Percentiles rank a stretch among this genome's conserved stretches.
Evolutionary conservation across 352 stramenopile species (phyloP).

Genomic region (Globisporangium cederbergense): DNA sequence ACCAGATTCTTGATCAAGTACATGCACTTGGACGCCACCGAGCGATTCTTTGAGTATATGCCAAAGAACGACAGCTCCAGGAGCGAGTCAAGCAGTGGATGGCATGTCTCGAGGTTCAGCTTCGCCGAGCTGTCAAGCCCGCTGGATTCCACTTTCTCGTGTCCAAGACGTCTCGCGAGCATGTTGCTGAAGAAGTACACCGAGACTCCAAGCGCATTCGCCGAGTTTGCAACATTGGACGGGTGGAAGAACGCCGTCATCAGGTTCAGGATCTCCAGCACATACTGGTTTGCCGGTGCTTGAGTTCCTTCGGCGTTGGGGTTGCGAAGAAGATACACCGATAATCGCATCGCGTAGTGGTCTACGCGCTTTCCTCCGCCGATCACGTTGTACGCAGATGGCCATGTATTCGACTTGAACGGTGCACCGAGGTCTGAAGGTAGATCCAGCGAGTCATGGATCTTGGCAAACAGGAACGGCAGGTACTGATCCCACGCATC

Average conservation of each 20-base stretch:
- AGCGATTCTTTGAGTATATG: constrained; percentile 73
- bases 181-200: constrained; percentile 54
- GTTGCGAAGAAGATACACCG: constrained; percentile 44
- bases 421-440: constrained; percentile 63
- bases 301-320: constrained; percentile 13
- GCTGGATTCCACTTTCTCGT: constrained; percentile 33
- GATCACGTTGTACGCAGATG: constrained; percentile 40
- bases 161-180: constrained; percentile 45
- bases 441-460: constrained; percentile 54
- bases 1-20: constrained; percentile 67
- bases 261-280: constrained; percentile 54
- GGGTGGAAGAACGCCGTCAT: constrained; percentile 74
- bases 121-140: constrained; percentile 4
- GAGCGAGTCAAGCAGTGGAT: constrained; percentile 40
- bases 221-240: constrained; percentile 61
- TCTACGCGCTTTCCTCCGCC: constrained; percentile 59
- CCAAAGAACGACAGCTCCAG: constrained; percentile 57
- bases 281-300: constrained; percentile 33
- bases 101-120: constrained; percentile 31
- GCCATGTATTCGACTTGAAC: constrained; percentile 62
- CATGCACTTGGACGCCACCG: constrained; percentile 63
- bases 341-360: constrained; percentile 52
- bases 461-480: constrained; percentile 65
- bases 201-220: constrained; percentile 45
- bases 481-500: constrained; percentile 30